phyloP scores from a whole-genome alignment of 192 early-diverging fungal genomes.

The Gaertneriomyces sp. region DNA sequence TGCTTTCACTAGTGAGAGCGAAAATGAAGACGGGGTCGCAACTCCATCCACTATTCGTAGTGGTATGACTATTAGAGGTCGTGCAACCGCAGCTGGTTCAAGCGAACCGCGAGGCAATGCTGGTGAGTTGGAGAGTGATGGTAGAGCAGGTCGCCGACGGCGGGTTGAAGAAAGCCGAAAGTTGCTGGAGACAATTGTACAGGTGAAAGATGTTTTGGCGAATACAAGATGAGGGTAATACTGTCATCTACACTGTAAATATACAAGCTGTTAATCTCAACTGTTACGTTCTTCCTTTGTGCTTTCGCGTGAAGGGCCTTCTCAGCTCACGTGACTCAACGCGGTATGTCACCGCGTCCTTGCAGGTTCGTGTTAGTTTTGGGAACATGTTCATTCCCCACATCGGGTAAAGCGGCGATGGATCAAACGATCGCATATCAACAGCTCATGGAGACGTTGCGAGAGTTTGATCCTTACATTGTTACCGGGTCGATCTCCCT shows the following conservation, averaged over 20 bases:
- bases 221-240: no score
- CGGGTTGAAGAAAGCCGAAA: slow-evolving; percentile 11
- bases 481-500: not conserved
- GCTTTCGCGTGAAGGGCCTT: no score
- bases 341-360: no score
- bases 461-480: not conserved
- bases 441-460: not conserved
- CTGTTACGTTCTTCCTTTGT: no score
- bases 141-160: not conserved
- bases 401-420: not conserved
- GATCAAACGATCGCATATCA: not conserved
- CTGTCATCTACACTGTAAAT: no score
- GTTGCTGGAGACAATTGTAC: slow-evolving; percentile 9
- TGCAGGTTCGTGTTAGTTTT: no score
- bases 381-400: not conserved
- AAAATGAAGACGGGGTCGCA: not conserved
- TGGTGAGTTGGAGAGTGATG: no score
- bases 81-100: not conserved
- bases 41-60: not conserved
- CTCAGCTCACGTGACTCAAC: no score
- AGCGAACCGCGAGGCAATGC: not conserved
- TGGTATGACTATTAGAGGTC: not conserved
- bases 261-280: no score
- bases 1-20: not conserved
- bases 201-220: not conserved